Evolutionary conservation across 2,329 filamentous ascomycete species (phyloP), one percentile per base, ranked within the genome.

Genomic region (Fusarium beomiforme): DNA sequence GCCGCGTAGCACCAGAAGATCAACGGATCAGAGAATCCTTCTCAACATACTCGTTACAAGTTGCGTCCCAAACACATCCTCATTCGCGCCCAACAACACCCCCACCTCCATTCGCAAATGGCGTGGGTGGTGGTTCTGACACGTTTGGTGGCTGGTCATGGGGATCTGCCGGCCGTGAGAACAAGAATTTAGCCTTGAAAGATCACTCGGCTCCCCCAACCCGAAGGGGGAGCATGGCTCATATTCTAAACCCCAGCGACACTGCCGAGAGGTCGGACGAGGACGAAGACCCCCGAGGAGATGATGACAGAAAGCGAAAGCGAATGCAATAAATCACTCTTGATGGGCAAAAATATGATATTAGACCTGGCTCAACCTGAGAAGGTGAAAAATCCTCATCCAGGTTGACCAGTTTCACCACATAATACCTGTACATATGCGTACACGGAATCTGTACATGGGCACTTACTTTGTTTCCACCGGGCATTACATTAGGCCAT

Each of bases 241-340:
- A 90, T 66, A 90, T 90, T 21, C 80, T 90, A n/a, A 90, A 90
- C 73, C 87, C 87, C 2, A 87, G 87, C 26, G 86, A 88, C 56
- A 88, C 85, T 23, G 83, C 82, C 9, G 87, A 89, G 77, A 81
- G 85, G 39, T 85, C 86, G 9, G 85, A 88, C 31, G 87, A 89
- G 61, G 87, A 88, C 60, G 86, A 87, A 47, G 86, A 88, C 44
- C 81, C 81, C 1, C 81, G 87, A 34, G 87, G 85, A 24, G 87
- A 90, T 24, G 87, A 89, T 14, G 88, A 89, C 71, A 83, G 88
- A 46, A 91, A 91, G 78, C 84, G 89, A 62, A 91, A 91, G 79
- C 84, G 89, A 59, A 80, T 90, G 72, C 83, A 86, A 72, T 89
- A 73, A 89, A 61, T 79, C 90, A 71, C 82, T 86, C 71, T 87